Evolutionary conservation across 495 filamentous ascomycete species (phyloP), one percentile per base, ranked within the genome.

Genomic region (Clavariopsis aquatica): DNA sequence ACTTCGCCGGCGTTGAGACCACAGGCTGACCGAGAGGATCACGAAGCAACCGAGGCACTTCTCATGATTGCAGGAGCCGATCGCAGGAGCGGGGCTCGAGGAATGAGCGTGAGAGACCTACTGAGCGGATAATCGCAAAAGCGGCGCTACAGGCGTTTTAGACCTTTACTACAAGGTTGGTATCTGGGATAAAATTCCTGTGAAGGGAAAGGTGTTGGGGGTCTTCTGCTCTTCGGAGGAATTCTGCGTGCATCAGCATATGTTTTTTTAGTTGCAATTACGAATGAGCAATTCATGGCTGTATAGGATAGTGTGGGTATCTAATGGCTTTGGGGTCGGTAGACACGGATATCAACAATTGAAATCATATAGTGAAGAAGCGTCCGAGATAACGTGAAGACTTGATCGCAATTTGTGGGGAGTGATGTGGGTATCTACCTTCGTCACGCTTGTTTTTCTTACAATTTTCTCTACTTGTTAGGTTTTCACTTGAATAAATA

Each of bases 31-130:
- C 54, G 65, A 4, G 73, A 75, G 23, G 74, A 77, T 53, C 73
- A 70, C 13, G 73, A 75, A 63, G 73, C 73, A 1, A 73, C 72
- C 6, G 71, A 70, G 28, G 76, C 76, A 49, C 41, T 78, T 57
- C 41, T 75, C 52, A 77, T 76, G 76, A 51, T 78, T 22, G 38
- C 38, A 17, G 76, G 74, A 52, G 62, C 65, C 8, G 76, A 77
- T 66, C 69, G 76, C 0, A 72, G 76, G 73, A 64, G 57, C 52
- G 56, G 22, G 9, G 62, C 36, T 10, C 34, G 64, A 43, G 64
- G 64, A 12, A 67, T 67, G 64, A 67, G 64, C 28, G 64, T 67
- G 5, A 67, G 62, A 27, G 64, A 67, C 22, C 34, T 67, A 36
- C 36, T 67, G 9, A 60, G 63, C 27, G 55, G 55, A 8, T 65